Evolutionary conservation across 176 grass and related monocot species (phyloP).

Genomic region (Pharus latifolius): DNA sequence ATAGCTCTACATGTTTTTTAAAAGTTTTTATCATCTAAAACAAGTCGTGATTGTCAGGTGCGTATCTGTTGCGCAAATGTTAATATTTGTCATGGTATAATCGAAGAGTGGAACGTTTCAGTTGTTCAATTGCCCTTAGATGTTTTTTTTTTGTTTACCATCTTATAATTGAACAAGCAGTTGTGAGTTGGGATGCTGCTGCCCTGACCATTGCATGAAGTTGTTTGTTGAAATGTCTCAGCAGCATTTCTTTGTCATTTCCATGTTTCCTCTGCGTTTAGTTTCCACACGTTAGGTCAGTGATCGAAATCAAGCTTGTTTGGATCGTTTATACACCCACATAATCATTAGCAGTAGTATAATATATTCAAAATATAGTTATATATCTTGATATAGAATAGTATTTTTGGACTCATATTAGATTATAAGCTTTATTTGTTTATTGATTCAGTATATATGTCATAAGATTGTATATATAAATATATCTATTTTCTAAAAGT

Average conservation of each 20-base stretch:
- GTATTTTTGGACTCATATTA: too few relatives aligned
- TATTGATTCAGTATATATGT: too few relatives aligned
- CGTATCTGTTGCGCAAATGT: background rate
- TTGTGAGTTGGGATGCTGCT: background rate
- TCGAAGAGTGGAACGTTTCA: background rate
- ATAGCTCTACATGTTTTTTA: too few relatives aligned
- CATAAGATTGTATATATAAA: too few relatives aligned
- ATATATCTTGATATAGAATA: too few relatives aligned
- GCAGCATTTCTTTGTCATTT: background rate
- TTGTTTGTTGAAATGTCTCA: conserved; percentile 5
- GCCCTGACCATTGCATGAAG: background rate
- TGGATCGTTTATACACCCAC: too few relatives aligned
- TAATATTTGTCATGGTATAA: background rate
- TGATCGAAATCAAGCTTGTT: too few relatives aligned
- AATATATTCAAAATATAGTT: too few relatives aligned
- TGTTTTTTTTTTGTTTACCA: background rate
- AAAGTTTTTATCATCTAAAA: background rate
- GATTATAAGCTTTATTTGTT: too few relatives aligned
- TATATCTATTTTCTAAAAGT: too few relatives aligned
- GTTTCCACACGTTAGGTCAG: background rate
- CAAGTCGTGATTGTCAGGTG: too few relatives aligned
- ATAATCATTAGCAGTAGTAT: too few relatives aligned
- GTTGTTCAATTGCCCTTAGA: background rate
- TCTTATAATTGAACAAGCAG: background rate
- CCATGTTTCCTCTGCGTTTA: background rate